A percentile compares a stretch with the other conserved stretches of the same genome.
Conservation (phyloP, 176 grass and related monocot species). For the Raddia distichophylla region DNA sequence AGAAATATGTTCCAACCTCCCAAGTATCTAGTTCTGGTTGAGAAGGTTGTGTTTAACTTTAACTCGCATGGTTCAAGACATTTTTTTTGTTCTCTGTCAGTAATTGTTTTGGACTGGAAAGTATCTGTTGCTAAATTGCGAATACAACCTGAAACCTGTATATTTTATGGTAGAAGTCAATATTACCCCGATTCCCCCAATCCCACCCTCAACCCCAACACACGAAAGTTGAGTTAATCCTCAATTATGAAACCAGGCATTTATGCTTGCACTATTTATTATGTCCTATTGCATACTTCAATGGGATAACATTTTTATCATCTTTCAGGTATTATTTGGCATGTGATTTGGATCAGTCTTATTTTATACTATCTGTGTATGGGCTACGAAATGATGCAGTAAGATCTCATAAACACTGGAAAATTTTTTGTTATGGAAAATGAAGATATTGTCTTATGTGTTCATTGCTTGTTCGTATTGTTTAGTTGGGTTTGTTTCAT, state of each 20-base stretch:
- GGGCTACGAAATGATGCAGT: constrained; percentile 64
- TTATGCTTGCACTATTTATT: neutral
- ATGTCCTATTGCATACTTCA: neutral
- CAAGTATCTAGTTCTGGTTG: constrained; percentile 24
- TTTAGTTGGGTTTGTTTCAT: constrained; percentile 5
- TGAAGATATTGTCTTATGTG: constrained; percentile 12
- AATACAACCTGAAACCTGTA: neutral
- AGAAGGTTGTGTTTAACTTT: constrained; percentile 24
- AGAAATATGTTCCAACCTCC: constrained; percentile 9
- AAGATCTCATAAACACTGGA: constrained; percentile 46
- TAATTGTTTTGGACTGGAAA: neutral
- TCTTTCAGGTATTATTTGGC: constrained; percentile 70
- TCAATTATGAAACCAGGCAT: neutral
- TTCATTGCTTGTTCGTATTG: neutral
- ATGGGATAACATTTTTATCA: neutral
- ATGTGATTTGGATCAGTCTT: constrained; percentile 63
- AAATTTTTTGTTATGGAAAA: constrained; percentile 1
- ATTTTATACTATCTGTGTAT: constrained; percentile 71
- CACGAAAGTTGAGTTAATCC: neutral
- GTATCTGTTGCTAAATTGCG: neutral
- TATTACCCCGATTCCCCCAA: neutral
- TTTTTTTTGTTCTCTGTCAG: neutral
- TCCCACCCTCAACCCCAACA: too few relatives aligned
- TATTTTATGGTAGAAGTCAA: neutral
- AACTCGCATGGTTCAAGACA: neutral